Evolutionary conservation across 495 filamentous ascomycete genomes (phyloP), one percentile per base, ranked within the genome.

Genomic region (Neurospora sp.): DNA sequence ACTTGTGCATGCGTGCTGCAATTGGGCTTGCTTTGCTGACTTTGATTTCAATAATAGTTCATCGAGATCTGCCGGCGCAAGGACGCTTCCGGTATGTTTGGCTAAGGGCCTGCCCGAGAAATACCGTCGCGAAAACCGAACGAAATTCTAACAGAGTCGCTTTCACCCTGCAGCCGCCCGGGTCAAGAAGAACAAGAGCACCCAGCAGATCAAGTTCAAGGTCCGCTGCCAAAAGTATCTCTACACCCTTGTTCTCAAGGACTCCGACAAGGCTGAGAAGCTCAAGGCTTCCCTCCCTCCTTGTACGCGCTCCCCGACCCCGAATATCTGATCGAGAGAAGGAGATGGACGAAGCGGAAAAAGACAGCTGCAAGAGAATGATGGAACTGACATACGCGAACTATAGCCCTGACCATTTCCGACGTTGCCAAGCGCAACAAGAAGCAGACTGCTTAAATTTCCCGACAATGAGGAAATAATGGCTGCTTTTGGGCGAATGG

Each of bases 21-120:
- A 48, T 70, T 46, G 68, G 14, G 42, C 4, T 12, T 41, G 39
- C 1, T 72, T 16, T 41, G 46, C 80, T 86, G 75, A 85, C 79
- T 65, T 65, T 65, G 73, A 74, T 73, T 80, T 75, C 46, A 31
- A 39, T 20, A 44, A 71, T 86, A 97, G 88, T 99, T 99, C 91
- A 96, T 99, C 86, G 96, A 99, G 92, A 95, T 98, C 88, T 97
- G 93, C 92, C 91, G 94, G 85, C 92, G 96, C 80, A 96, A 96
- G 86, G 96, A 99, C 89, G 96, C 96, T 80, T 94, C 92, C 80
- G 97, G 94, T 97, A 91, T 74, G 89, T 91, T 76, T 20, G 75
- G 48, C 44, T 40, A 27, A 72, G 61, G 69, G 65, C 69, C n/a
- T 20, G 46, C 38, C 68, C 70, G 20, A 59, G 31, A 71, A 74